Base-by-base conservation (phyloP, 371 early-diverging fungal species). In the Lichtheimia ramosa region DNA sequence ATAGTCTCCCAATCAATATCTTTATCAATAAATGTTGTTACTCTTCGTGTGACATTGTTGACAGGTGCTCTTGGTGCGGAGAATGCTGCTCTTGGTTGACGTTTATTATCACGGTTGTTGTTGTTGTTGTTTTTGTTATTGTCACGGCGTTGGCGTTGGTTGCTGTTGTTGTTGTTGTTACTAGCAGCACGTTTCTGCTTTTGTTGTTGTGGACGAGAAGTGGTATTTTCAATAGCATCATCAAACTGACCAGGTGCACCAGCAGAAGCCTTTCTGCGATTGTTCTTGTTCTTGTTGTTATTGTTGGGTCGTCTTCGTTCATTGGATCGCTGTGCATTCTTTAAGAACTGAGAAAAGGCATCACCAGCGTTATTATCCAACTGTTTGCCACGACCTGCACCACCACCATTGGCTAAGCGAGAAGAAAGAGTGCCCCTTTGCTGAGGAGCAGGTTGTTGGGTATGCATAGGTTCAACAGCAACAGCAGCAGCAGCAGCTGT, bases 1-100 rank as follows among this genome's bases (percentile, higher is more conserved):
- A 58, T 48, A 5, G 67, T 46, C 8, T 61, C 56, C 78, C 78
- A 77, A 48, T 77, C 78, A 46, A 77, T 70, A 27, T 77, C 78
- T 57, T 73, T 72, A 52, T 74, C 73, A 46, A 77, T 74, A 39
- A 77, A 77, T 8, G 73, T 69, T 21, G 69, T 66, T 25, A 73
- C 75, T 56, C 75, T 66, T 28, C 70, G 68, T 40, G 62, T 28
- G 18, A 52, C 53, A 28, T 61, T 60, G 18, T 60, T 61, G 18
- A 25, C 41, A 41, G 57, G 39, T 25, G 16, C 43, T 43, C 39
- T 2, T 20, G 53, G 16, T 18, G 54, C 53, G 42, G 48, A 48
- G 13, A 21, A 20, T 5, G 25, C 42, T 20, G 34, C 40, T 20
- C 52, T 52, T 58, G 59, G 41, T 46, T 62, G 58, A 40, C 48